Base-by-base conservation (phyloP, 768 basidiomycete genomes). In the Pulveroboletus sp. region DNA sequence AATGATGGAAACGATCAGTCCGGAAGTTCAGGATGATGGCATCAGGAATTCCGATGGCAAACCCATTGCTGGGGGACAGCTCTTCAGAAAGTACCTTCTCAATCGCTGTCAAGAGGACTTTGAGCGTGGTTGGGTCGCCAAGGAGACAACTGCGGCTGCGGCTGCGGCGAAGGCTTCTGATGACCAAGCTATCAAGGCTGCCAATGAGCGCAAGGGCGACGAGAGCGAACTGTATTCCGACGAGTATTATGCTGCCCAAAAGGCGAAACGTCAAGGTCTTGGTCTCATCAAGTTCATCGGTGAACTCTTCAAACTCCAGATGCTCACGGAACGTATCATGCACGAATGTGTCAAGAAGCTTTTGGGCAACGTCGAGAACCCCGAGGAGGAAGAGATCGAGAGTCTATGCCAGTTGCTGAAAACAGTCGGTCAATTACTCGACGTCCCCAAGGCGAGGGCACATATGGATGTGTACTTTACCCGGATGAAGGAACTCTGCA, bases 21-120 rank as follows among this genome's bases (percentile, higher is more conserved):
- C 84, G 25, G 84, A 87, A 51, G 90, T 97, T 6, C 85, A 87
- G 58, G 94, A 97, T 64, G 90, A 93, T 50, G 83, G 85, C 10
- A 89, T 95, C 71, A 82, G 77, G 72, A 84, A 82, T 55, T 36
- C 72, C 12, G 90, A 94, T 53, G 91, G 90, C 62, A 87, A 87
- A 64, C 89, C 89, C n/a, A 87, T 94, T 50, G 78, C 88, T 37
- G 95, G 95, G 58, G 94, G 95, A 41, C 84, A 90, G 50, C 80
- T 97, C 36, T 99, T 98, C 87, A 78, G 94, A 54, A 95, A 95
- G 72, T 97, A 97, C 72, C 80, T 98, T 19, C 79, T 98, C 46
- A 95, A 95, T 64, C 82, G 94, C 37, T 98, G 95, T 72, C 94
- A 97, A 66, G 91, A 97, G 64, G 94, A 97, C 72, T 97, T 98